phyloP scores from a whole-genome alignment of 352 stramenopile genomes.

The Globisporangium nunn region DNA sequence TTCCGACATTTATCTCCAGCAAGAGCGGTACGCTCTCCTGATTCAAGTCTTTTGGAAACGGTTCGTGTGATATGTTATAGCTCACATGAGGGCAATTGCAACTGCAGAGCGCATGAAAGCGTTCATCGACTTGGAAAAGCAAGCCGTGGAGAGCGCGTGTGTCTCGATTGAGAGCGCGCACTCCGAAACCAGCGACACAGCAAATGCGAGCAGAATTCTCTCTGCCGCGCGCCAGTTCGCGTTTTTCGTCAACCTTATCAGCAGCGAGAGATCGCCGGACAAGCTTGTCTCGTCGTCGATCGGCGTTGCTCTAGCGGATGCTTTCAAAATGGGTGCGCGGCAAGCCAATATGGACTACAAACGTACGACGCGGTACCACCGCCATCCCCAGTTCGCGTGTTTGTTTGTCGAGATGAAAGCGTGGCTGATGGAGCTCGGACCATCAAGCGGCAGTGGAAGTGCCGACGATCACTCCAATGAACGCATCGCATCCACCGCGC shows the following conservation, averaged over 20 bases:
- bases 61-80: neutral
- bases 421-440: conserved; percentile 12
- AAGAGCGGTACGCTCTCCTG: conserved; percentile 1
- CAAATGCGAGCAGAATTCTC: neutral
- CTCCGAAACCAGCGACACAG: neutral
- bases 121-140: conserved; percentile 34
- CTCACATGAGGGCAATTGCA: neutral
- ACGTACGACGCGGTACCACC: neutral
- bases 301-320: conserved; percentile 2
- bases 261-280: neutral
- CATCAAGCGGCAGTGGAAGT: neutral
- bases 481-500: neutral
- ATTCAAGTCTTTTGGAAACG: neutral
- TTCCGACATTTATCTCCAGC: conserved; percentile 1
- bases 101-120: conserved; percentile 22
- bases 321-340: neutral
- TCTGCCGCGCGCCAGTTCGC: neutral
- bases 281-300: neutral
- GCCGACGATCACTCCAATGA: neutral
- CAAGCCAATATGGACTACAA: neutral
- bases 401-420: conserved; percentile 24
- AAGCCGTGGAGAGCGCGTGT: conserved; percentile 22
- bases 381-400: conserved; percentile 22
- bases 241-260: conserved; percentile 7
- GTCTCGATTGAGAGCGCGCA: conserved; percentile 4